phyloP scores from a whole-genome alignment of 2,329 filamentous ascomycete genomes.

The Colletotrichum euphorbiae region DNA sequence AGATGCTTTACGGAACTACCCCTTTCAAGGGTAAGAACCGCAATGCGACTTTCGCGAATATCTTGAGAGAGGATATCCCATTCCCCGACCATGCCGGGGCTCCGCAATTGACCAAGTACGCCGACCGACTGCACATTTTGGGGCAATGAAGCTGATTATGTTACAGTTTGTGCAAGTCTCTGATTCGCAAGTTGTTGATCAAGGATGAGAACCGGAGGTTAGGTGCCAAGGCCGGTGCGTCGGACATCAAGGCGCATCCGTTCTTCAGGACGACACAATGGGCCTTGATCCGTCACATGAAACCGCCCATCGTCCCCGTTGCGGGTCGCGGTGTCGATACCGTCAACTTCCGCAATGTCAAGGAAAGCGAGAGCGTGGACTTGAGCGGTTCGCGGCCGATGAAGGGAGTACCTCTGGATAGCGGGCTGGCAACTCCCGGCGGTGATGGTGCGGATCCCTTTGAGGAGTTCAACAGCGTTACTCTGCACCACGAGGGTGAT shows the following conservation, averaged over 20 bases:
- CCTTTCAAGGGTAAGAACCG: constrained; percentile 99
- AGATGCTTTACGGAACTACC: constrained; percentile 98
- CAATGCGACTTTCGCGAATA: constrained; percentile 98
- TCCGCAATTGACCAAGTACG: constrained; percentile 89
- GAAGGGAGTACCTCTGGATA: constrained; percentile 89
- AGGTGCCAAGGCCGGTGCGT: constrained; percentile 93
- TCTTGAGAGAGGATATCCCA: constrained; percentile 92
- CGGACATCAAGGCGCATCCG: constrained; percentile 94
- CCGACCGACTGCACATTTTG: neutral
- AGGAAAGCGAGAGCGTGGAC: constrained; percentile 96
- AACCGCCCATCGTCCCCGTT: constrained; percentile 95
- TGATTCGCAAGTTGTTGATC: constrained; percentile 96
- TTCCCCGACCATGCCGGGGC: constrained; percentile 90
- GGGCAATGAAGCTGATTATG: constrained; percentile 25
- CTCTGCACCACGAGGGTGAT: constrained; percentile 94
- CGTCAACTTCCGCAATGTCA: constrained; percentile 97
- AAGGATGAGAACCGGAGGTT: constrained; percentile 96
- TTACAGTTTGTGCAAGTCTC: constrained; percentile 90
- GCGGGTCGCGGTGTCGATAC: constrained; percentile 92
- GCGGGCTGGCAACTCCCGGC: constrained; percentile 85
- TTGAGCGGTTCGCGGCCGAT: constrained; percentile 71
- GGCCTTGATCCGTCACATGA: constrained; percentile 97
- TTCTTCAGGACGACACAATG: constrained; percentile 98
- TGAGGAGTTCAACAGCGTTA: constrained; percentile 98
- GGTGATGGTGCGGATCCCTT: constrained; percentile 88